Conservation (phyloP, 768 basidiomycete genomes). For the Coprinopsis strossmayeri region DNA sequence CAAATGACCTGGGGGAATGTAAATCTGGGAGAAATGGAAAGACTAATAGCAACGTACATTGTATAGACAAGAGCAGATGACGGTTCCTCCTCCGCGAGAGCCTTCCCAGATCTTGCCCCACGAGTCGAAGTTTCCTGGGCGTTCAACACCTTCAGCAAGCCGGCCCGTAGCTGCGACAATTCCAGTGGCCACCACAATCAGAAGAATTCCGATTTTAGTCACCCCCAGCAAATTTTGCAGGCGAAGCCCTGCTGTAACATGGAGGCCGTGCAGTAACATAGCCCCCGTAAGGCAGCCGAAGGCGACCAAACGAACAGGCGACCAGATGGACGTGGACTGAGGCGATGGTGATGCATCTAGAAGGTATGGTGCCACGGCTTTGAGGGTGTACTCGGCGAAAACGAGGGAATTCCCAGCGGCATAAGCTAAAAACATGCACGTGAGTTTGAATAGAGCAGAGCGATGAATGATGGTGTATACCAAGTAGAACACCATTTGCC, state of each 20-base stretch:
- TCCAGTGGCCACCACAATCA: constrained; percentile 43
- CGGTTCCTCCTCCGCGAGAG: constrained; percentile 37
- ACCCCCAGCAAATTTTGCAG: constrained; percentile 57
- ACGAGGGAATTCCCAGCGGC: constrained; percentile 43
- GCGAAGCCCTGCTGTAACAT: constrained; percentile 48
- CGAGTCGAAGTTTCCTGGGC: constrained; percentile 30
- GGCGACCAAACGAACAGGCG: constrained; percentile 27
- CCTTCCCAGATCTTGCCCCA: constrained; percentile 33
- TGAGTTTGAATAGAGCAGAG: background rate
- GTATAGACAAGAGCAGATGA: constrained; percentile 48
- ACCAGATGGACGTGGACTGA: constrained; percentile 22
- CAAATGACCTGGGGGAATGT: constrained; percentile 32
- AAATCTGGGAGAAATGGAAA: background rate
- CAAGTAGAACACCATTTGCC: constrained; percentile 43
- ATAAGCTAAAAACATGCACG: constrained; percentile 21
- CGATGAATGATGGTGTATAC: constrained; percentile 15
- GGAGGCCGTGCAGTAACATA: constrained; percentile 29
- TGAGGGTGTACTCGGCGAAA: constrained; percentile 50
- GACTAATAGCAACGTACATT: constrained; percentile 23
- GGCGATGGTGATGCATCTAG: too few species aligned
- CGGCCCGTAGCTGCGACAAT: constrained; percentile 37
- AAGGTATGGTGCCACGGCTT: too few species aligned
- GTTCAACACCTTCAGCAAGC: constrained; percentile 23
- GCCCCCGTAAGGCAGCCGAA: constrained; percentile 30
- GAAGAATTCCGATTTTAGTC: constrained; percentile 45